These are phyloP conservation scores for Rhizopogon vesiculosus DNA, from an alignment of 768 basidiomycete genomes.

Conservation along the genomic window DNA sequence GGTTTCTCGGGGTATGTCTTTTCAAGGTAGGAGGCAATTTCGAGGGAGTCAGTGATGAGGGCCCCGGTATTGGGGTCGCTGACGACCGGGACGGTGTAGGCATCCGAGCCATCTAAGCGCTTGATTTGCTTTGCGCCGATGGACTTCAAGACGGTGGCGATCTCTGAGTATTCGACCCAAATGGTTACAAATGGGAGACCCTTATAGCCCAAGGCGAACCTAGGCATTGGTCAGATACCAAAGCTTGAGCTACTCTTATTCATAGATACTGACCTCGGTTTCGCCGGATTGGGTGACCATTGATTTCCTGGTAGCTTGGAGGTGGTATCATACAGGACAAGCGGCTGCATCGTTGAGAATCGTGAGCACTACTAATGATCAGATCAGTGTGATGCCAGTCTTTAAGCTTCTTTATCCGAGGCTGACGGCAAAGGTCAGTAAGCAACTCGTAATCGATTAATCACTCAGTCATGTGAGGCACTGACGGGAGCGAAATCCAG, in stretches of 20 bases:
- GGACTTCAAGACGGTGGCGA: constrained; percentile 18
- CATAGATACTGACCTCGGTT: constrained; percentile 26
- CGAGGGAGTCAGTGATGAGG: constrained; percentile 24
- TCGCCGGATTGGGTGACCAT: constrained; percentile 36
- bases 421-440: too few relatives aligned
- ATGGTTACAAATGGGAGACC: constrained; percentile 26
- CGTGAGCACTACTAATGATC: too few relatives aligned
- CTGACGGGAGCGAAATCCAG: too few relatives aligned
- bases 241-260: not conserved
- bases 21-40: constrained; percentile 35
- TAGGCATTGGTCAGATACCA: constrained; percentile 2
- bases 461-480: too few relatives aligned
- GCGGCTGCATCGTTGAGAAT: constrained; percentile 16
- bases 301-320: too few relatives aligned
- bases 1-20: too few relatives aligned
- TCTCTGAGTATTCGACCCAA: constrained; percentile 32
- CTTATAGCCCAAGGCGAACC: constrained; percentile 28
- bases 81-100: constrained; percentile 30
- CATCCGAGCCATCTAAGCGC: constrained; percentile 11
- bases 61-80: constrained; percentile 25
- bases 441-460: too few relatives aligned
- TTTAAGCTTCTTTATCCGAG: too few relatives aligned
- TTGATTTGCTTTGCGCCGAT: constrained; percentile 21
- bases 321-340: too few relatives aligned
- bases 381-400: too few relatives aligned